Evolutionary conservation across 805 yeast genomes (phyloP).

Genomic region (Cyberlindnera samutprakarnensis): DNA sequence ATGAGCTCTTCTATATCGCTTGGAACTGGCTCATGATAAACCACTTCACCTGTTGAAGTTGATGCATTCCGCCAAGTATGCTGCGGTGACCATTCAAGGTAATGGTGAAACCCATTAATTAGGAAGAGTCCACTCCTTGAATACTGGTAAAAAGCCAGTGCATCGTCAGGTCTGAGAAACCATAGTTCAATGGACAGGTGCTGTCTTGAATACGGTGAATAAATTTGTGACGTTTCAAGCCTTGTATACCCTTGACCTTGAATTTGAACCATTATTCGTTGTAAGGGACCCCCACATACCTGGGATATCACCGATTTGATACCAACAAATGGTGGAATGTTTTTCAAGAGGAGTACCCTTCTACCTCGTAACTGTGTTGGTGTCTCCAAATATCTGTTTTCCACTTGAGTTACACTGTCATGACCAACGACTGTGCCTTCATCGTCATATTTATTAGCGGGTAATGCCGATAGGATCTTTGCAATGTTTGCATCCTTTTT

Average conservation of each 20-base stretch:
- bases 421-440: too few species aligned
- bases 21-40: slow-evolving; percentile 3
- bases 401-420: too few species aligned
- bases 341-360: slow-evolving; percentile 30
- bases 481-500: too few species aligned
- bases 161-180: slow-evolving; percentile 47
- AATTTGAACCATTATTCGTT: slow-evolving; percentile 33
- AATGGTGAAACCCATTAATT: slow-evolving; percentile 48
- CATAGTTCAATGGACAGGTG: slow-evolving; percentile 34
- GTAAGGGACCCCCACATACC: slow-evolving; percentile 65
- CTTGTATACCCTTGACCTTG: neutral
- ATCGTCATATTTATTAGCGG: too few species aligned
- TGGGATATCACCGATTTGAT: slow-evolving; percentile 44
- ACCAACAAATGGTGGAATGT: slow-evolving; percentile 37
- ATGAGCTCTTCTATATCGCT: slow-evolving; percentile 19
- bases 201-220: slow-evolving; percentile 16
- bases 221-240: slow-evolving; percentile 1
- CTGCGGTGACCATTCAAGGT: slow-evolving; percentile 37
- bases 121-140: slow-evolving; percentile 45
- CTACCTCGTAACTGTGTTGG: too few species aligned
- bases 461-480: too few species aligned
- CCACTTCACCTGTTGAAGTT: neutral
- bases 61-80: slow-evolving; percentile 1
- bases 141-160: slow-evolving; percentile 44
- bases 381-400: too few species aligned